Evolutionary conservation across 768 basidiomycete genomes (phyloP).

Genomic region (Tulasnella sp.): DNA sequence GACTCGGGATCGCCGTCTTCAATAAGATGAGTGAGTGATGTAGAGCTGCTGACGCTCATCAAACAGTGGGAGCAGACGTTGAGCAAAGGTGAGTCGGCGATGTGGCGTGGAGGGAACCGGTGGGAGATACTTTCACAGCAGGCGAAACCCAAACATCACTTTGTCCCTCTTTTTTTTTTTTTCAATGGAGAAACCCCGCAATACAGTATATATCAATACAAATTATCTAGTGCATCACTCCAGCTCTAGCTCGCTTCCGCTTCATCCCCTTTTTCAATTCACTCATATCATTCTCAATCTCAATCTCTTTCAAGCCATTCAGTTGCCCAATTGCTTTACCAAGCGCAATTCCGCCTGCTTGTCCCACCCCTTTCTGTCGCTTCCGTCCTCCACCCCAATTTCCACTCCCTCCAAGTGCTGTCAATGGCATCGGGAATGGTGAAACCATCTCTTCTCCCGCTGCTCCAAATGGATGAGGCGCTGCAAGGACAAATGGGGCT

Average conservation of each 20-base stretch:
- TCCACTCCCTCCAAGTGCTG: slow-evolving; percentile 24
- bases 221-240: too few relatives aligned
- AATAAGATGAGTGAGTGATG: neutral
- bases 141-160: too few relatives aligned
- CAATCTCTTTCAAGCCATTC: slow-evolving; percentile 46
- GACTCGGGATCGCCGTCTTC: slow-evolving; percentile 27
- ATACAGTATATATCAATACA: too few relatives aligned
- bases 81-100: neutral
- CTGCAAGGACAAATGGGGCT: slow-evolving; percentile 37
- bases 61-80: neutral
- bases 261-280: slow-evolving; percentile 71
- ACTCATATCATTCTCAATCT: slow-evolving; percentile 61
- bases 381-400: slow-evolving; percentile 19
- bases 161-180: too few relatives aligned
- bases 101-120: neutral
- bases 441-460: slow-evolving; percentile 79
- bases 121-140: too few relatives aligned
- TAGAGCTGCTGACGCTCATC: neutral
- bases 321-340: slow-evolving; percentile 58
- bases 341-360: slow-evolving; percentile 31
- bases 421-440: slow-evolving; percentile 64
- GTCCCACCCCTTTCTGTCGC: slow-evolving; percentile 26
- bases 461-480: slow-evolving; percentile 62
- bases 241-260: slow-evolving; percentile 28
- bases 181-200: too few relatives aligned